These are phyloP conservation scores for Quillaja saponaria DNA, from an alignment of 306 rosid species.

Conservation along the genomic window DNA sequence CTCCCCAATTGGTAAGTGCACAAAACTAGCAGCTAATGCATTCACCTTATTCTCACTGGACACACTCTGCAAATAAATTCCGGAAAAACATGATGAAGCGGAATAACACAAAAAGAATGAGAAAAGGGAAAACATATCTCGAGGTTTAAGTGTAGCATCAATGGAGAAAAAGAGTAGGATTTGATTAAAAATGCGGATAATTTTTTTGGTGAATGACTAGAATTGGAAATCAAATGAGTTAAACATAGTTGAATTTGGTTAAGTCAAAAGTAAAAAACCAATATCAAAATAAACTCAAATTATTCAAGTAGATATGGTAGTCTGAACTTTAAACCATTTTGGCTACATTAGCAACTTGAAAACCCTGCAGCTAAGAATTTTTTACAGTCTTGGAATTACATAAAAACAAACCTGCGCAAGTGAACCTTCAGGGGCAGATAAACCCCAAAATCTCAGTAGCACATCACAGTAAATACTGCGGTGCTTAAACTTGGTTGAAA, in stretches of 20 bases:
- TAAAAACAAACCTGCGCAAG: slow-evolving; percentile 83
- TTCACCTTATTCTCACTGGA: slow-evolving; percentile 82
- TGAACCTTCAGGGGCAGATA: slow-evolving; percentile 93
- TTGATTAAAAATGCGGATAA: not conserved
- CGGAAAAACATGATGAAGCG: slow-evolving; percentile 17
- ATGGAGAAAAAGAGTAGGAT: slow-evolving; percentile 4
- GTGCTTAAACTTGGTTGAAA: slow-evolving; percentile 80
- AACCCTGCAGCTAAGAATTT: slow-evolving; percentile 17
- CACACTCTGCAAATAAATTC: slow-evolving; percentile 67
- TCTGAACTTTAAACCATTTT: not conserved
- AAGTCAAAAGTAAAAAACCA: not conserved
- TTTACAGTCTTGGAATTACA: slow-evolving; percentile 22
- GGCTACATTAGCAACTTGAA: slow-evolving; percentile 21
- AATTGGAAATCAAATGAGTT: slow-evolving; percentile 10
- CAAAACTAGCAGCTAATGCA: slow-evolving; percentile 89
- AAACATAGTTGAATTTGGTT: not conserved
- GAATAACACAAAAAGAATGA: slow-evolving; percentile 3
- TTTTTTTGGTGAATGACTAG: slow-evolving; percentile 12
- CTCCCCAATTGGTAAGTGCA: slow-evolving; percentile 84
- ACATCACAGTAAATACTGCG: slow-evolving; percentile 85
- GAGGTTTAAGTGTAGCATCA: slow-evolving; percentile 11
- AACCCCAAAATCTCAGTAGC: slow-evolving; percentile 77
- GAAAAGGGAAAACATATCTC: not conserved
- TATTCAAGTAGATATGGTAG: slow-evolving; percentile 4
- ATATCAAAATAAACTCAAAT: not conserved